Evolutionary conservation across 441 rosid species (phyloP), one percentile per base, ranked within the genome.

Genomic region (Isatis lusitanica): DNA sequence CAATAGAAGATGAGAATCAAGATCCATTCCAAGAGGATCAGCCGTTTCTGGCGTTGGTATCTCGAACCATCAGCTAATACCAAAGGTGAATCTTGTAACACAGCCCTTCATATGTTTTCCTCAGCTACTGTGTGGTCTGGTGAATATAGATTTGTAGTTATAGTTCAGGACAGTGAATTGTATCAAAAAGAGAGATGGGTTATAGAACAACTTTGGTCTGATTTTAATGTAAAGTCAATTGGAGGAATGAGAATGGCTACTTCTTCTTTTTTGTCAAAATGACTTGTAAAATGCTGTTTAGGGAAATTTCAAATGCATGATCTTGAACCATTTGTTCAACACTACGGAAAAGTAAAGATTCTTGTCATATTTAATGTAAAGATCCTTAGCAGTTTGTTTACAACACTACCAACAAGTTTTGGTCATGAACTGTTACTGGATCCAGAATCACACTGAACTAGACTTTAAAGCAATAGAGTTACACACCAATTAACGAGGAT

Each of bases 401-500:
- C 50, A 36, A 38, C 39, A 43, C 5, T 3, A 6, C 42, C 16
- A 67, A 40, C 6, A 53, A 7, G 1, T 13, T 2, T 15, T 15
- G 40, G 42, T 31, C 7, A 6, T 15, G 18, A 56, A 31, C 3
- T n/a, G n/a, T n/a, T n/a, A n/a, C n/a, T 30, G 24, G 35, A n/a
- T 56, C 7, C 21, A 56, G 1, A 33, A 48, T 21, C 46, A 21
- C 1, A 66, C 9, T 39, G 50, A 66, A 66, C 24, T 7, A 33
- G 33, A 17, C 7, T 3, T 15, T 28, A 9, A 6, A 7, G 24
- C 16, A 48, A 15, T 6, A 38, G 16, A 40, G 13, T 12, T 42
- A 58, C 63, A 53, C 57, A 63, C 21, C 13, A 28, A 11, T 65
- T 66, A 56, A 64, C 60, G 71, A 56, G 77, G 60, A 26, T 57